A percentile compares a stretch with the other conserved stretches of the same genome.
These are phyloP conservation scores for Mucor sp. DNA, from an alignment of 371 early-diverging fungal species.

Conservation along the genomic window DNA sequence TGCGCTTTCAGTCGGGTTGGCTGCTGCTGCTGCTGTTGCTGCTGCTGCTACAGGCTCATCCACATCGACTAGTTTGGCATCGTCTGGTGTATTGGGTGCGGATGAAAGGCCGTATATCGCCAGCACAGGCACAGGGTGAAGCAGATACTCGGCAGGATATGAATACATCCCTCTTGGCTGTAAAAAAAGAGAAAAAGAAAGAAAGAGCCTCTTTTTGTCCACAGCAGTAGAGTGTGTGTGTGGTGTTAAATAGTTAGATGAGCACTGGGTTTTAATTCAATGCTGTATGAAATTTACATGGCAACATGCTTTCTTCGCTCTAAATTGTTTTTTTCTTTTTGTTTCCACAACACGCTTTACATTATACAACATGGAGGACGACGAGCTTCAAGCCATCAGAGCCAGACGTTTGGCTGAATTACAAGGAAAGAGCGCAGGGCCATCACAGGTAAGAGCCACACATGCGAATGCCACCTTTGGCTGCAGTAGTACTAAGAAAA, in stretches of 20 bases:
- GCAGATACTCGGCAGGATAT: conserved; percentile 70
- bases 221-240: too few species aligned
- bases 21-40: too few species aligned
- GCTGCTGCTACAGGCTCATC: conserved; percentile 16
- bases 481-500: background rate
- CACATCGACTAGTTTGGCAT: conserved; percentile 19
- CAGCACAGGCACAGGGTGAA: conserved; percentile 76
- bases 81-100: conserved; percentile 12
- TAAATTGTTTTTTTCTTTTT: background rate
- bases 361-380: conserved; percentile 70
- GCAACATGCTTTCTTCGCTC: too few species aligned
- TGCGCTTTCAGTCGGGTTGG: background rate
- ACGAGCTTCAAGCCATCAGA: conserved; percentile 84
- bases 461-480: background rate
- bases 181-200: background rate
- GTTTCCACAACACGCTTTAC: background rate
- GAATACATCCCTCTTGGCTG: conserved; percentile 10
- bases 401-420: conserved; percentile 77
- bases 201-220: too few species aligned
- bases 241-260: background rate
- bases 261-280: background rate
- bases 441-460: conserved; percentile 8
- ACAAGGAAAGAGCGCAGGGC: conserved; percentile 38
- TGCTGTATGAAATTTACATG: too few species aligned
- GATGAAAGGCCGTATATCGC: conserved; percentile 61